These are phyloP conservation scores for Ophiostoma tasmaniense DNA, from an alignment of 2,329 filamentous ascomycete genomes.

Conservation along the genomic window DNA sequence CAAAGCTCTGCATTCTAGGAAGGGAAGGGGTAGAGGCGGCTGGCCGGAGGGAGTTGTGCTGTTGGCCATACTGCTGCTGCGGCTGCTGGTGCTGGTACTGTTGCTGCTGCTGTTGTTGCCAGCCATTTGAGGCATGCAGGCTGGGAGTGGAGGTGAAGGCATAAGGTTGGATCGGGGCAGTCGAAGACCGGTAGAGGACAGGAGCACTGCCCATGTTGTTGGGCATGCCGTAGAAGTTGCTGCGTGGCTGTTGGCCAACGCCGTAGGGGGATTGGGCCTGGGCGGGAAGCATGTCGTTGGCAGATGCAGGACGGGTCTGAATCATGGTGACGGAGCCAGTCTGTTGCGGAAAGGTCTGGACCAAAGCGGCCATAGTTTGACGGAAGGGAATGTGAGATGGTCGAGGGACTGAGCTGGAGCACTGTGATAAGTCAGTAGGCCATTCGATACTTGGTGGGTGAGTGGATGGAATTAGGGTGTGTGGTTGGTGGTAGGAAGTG, in stretches of 20 bases:
- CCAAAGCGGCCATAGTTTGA: conserved; percentile 68
- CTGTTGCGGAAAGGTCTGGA: conserved; percentile 73
- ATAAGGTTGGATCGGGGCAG: conserved; percentile 62
- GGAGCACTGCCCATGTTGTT: conserved; percentile 33
- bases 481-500: not conserved
- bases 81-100: conserved; percentile 13
- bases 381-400: not conserved
- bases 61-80: not conserved
- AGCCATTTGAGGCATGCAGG: conserved; percentile 38
- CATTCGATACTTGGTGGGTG: not conserved
- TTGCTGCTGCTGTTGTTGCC: conserved; percentile 13
- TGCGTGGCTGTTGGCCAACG: conserved; percentile 37
- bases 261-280: conserved; percentile 35
- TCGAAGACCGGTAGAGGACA: conserved; percentile 46
- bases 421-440: not conserved
- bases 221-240: conserved; percentile 43
- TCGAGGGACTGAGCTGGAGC: not conserved
- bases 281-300: conserved; percentile 11
- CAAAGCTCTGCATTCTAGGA: conserved; percentile 33
- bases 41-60: conserved; percentile 35
- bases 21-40: conserved; percentile 39
- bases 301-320: conserved; percentile 54
- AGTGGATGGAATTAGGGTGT: not conserved
- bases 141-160: conserved; percentile 66
- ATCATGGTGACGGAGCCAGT: conserved; percentile 66